Percentiles rank a stretch among this genome's conserved stretches.
Conservation (phyloP, 371 early-diverging fungal species). For the Syncephalastrum monosporum region DNA sequence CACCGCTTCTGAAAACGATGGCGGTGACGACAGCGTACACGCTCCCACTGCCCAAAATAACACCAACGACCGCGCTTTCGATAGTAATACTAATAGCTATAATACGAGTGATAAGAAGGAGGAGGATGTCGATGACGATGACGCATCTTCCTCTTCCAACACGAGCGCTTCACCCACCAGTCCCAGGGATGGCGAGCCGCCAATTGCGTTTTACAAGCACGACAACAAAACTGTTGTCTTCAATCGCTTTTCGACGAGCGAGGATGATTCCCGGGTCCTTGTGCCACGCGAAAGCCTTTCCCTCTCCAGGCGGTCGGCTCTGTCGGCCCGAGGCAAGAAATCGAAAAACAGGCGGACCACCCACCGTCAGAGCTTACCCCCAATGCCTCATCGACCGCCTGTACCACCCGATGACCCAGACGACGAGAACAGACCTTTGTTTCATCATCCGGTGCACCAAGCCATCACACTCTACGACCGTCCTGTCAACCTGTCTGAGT, state of each 20-base stretch:
- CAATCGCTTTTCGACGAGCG: slow-evolving; percentile 12
- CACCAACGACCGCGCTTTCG: too few species aligned
- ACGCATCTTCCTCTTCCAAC: too few species aligned
- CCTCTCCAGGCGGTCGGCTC: slow-evolving; percentile 18
- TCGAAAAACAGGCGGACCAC: slow-evolving; percentile 4
- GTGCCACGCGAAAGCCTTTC: slow-evolving; percentile 16
- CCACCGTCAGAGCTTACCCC: background rate
- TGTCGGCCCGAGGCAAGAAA: slow-evolving; percentile 15
- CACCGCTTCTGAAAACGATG: too few species aligned
- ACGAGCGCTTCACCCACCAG: too few species aligned
- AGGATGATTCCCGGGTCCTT: slow-evolving; percentile 13
- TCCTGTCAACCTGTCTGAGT: slow-evolving; percentile 47
- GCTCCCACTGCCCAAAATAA: too few species aligned
- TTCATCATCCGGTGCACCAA: slow-evolving; percentile 3
- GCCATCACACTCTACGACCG: slow-evolving; percentile 37
- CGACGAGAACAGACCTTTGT: background rate
- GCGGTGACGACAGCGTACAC: too few species aligned
- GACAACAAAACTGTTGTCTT: slow-evolving; percentile 6
- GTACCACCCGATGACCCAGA: background rate
- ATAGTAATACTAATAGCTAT: too few species aligned
- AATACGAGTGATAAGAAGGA: too few species aligned
- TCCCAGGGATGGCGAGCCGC: too few species aligned
- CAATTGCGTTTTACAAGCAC: too few species aligned
- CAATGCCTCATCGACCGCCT: slow-evolving; percentile 3
- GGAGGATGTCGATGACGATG: too few species aligned